Percentiles rank a stretch among this genome's conserved stretches.
These are phyloP conservation scores for Trametes cinnabarina DNA, from an alignment of 768 basidiomycete genomes.

Conservation along the genomic window DNA sequence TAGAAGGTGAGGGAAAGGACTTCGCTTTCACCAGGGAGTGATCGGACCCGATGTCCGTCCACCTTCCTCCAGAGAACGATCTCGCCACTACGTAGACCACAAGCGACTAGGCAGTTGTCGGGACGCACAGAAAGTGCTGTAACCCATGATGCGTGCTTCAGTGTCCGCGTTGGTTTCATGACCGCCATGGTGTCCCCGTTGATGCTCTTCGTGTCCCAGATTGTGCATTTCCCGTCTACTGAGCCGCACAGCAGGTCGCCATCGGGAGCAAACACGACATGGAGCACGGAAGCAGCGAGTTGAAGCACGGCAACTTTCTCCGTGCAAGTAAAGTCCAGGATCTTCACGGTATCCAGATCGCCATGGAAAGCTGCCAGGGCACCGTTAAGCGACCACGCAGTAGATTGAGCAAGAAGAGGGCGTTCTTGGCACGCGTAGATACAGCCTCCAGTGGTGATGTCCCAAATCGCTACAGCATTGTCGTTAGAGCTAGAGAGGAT, in stretches of 20 bases:
- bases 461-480: background rate
- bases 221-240: background rate
- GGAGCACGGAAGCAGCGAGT: background rate
- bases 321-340: too few species aligned
- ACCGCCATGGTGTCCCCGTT: background rate
- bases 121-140: background rate
- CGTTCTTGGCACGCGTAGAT: background rate
- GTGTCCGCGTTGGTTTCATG: background rate
- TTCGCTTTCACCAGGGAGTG: background rate
- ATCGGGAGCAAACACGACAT: background rate
- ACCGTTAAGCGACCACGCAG: constrained; percentile 25
- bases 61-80: background rate
- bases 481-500: background rate
- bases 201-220: constrained; percentile 2
- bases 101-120: background rate
- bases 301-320: background rate
- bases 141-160: background rate
- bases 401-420: constrained; percentile 4
- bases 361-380: background rate
- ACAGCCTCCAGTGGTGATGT: background rate
- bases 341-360: too few species aligned
- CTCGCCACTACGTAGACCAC: background rate
- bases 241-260: background rate
- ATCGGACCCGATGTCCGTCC: background rate
- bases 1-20: background rate